Conservation (phyloP, 768 basidiomycete species). For the Leucocoprinus leucothites region DNA sequence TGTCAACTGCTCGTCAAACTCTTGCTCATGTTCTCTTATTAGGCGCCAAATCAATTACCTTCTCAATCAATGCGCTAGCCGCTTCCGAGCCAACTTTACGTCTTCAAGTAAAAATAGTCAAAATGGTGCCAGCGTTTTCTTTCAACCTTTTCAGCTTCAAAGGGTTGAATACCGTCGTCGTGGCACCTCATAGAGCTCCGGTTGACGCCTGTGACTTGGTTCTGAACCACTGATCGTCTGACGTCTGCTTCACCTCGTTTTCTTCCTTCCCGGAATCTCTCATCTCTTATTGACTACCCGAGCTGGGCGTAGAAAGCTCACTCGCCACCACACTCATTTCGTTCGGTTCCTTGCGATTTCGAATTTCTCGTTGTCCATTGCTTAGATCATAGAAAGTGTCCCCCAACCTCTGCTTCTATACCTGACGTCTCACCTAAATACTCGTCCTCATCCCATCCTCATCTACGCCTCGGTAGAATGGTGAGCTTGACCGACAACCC, state of each 20-base stretch:
- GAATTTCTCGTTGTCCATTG: background rate
- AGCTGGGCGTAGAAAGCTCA: background rate
- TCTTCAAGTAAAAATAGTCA: background rate
- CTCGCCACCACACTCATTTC: constrained; percentile 7
- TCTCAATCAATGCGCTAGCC: background rate
- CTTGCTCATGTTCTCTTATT: background rate
- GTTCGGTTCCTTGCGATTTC: background rate
- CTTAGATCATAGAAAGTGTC: background rate
- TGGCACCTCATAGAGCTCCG: background rate
- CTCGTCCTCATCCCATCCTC: background rate
- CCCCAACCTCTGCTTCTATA: background rate
- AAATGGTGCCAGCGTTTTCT: background rate
- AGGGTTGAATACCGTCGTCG: background rate
- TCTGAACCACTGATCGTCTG: too few species aligned
- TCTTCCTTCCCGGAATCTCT: background rate
- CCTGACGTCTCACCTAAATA: too few species aligned
- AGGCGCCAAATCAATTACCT: background rate
- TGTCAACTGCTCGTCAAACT: background rate
- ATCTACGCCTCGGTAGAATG: background rate
- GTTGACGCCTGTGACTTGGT: background rate
- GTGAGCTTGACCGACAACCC: constrained; percentile 4
- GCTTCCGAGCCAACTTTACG: background rate
- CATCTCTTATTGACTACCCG: background rate
- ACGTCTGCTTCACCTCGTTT: background rate
- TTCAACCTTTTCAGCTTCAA: too few species aligned